These are phyloP conservation scores for Termitomyces sp. DNA, from an alignment of 1,284 basidiomycete genomes.

Conservation along the genomic window DNA sequence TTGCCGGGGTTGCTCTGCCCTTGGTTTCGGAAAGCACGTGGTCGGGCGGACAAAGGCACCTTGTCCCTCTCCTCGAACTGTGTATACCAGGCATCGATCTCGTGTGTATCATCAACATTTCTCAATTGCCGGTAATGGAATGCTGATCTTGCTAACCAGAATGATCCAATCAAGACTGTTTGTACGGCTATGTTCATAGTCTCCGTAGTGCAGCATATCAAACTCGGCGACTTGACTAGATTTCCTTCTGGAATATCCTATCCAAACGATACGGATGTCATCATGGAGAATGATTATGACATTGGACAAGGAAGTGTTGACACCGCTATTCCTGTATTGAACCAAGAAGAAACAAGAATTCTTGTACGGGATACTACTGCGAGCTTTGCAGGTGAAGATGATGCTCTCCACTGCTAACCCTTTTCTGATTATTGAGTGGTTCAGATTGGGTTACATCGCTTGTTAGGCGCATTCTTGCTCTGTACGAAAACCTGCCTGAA, in stretches of 20 bases:
- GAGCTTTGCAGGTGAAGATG: conserved; percentile 62
- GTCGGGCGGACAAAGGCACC: conserved; percentile 83
- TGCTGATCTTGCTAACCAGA: conserved; percentile 39
- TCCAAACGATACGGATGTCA: conserved; percentile 44
- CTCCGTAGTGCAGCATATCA: conserved; percentile 74
- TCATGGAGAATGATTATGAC: conserved; percentile 49
- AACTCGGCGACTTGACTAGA: conserved; percentile 75
- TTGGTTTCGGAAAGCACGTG: conserved; percentile 77
- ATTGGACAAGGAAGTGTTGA: conserved; percentile 38
- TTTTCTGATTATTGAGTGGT: conserved; percentile 1
- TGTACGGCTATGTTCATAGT: conserved; percentile 79
- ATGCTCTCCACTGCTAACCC: background rate
- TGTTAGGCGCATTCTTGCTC: conserved; percentile 78
- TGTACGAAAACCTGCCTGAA: conserved; percentile 94
- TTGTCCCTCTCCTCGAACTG: conserved; percentile 85
- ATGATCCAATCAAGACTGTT: conserved; percentile 90
- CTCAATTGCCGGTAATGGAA: background rate
- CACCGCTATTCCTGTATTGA: conserved; percentile 40
- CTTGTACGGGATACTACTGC: conserved; percentile 76
- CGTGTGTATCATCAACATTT: conserved; percentile 35
- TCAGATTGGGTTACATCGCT: conserved; percentile 88
- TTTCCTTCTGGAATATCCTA: conserved; percentile 50
- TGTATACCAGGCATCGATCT: conserved; percentile 90
- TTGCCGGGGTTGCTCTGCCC: conserved; percentile 78
- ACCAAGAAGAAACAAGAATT: conserved; percentile 67